phyloP scores from a whole-genome alignment of 441 rosid species.

The Breynia disticha region DNA sequence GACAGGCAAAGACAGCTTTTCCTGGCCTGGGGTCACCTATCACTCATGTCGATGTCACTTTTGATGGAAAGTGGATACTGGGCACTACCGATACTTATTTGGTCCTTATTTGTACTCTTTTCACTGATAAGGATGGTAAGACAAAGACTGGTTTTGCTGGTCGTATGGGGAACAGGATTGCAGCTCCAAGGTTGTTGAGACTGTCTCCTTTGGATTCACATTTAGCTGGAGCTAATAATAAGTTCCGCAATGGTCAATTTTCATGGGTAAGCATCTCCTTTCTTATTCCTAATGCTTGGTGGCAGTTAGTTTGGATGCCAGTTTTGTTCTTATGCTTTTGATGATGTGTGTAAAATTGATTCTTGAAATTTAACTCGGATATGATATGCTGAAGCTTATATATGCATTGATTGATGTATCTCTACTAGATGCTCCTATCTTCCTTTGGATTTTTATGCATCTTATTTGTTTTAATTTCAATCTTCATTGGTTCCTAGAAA shows the following conservation, averaged over 20 bases:
- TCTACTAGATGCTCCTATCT: neutral
- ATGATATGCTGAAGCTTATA: neutral
- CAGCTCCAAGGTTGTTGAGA: constrained; percentile 88
- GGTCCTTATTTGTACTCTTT: constrained; percentile 77
- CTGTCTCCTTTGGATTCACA: constrained; percentile 79
- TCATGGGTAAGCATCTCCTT: constrained; percentile 63
- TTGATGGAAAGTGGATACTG: constrained; percentile 90
- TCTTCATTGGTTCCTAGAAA: constrained; percentile 2
- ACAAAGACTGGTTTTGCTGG: constrained; percentile 81
- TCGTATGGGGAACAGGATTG: constrained; percentile 90
- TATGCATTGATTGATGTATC: neutral
- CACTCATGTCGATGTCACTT: constrained; percentile 90
- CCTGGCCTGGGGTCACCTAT: constrained; percentile 95
- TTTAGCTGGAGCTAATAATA: constrained; percentile 68
- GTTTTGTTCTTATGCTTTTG: neutral
- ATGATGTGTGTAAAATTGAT: constrained; percentile 1
- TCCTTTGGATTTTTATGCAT: constrained; percentile 1
- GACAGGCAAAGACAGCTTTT: constrained; percentile 93
- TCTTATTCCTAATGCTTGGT: neutral
- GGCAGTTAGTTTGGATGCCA: constrained; percentile 3
- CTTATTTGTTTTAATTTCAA: constrained; percentile 4
- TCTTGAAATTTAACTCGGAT: neutral
- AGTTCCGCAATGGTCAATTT: constrained; percentile 84
- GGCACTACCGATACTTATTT: constrained; percentile 88
- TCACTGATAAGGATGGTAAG: constrained; percentile 73